Base-by-base conservation (phyloP, 2,329 filamentous ascomycete species). In the Chrysosporium queenslandicum region DNA sequence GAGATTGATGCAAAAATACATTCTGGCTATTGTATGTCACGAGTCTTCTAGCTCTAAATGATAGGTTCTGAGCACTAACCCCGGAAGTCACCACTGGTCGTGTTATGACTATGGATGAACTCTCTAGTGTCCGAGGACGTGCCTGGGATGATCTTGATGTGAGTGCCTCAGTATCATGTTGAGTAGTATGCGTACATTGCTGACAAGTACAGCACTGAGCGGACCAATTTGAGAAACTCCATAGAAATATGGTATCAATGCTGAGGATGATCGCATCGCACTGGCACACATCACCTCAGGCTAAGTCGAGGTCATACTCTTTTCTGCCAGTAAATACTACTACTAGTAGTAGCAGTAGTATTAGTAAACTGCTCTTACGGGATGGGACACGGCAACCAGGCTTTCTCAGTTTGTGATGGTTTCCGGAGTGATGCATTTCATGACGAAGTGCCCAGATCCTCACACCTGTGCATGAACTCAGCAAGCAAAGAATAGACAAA, bases 1-100 rank as follows among this genome's bases (percentile, higher is more conserved):
- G 92, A 98, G 70, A 98, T 97, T 64, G 92, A 97, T 69, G 92
- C 92, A 54, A 97, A 97, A 75, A 96, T 97, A 66, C 92, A 91
- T 61, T 89, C 91, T 55, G 92, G 81, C 20, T 83, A 83, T 64
- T 83, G 58, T 59, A 56, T 50, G 42, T 23, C 2, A 6, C 32
- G 6, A 7, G 88, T 88, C 58, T 94, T 8, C 4, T 1, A 27
- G 12, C 21, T 30, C 18, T 20, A 4, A 20, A 94, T 74, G 92
- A 94, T 64, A 88, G 4, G 23, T 39, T 52, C 14, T 7, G 12
- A 30, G 34, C 59, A 88, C 77, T 27, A n/a, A 52, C 42, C 1
- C 5, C 29, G n/a, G 77, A 78, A 64, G 80, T 94, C 67, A 94
- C 89, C 12, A 86, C 82, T 23, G 89, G 88, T 46, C 87, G 90